phyloP scores from a whole-genome alignment of 495 filamentous ascomycete species.

The Penicillium coffeae region DNA sequence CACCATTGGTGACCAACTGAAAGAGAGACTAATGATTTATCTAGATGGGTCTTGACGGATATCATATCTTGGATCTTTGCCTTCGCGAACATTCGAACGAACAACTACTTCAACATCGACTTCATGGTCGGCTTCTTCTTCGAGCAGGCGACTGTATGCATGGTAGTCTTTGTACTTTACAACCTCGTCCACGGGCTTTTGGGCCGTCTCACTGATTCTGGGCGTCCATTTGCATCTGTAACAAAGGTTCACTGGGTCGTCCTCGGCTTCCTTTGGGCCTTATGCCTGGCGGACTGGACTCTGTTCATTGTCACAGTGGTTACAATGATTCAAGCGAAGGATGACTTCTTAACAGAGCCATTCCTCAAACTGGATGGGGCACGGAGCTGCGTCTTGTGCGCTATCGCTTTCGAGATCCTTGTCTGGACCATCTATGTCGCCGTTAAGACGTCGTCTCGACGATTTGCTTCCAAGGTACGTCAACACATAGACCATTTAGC shows the following conservation, averaged over 20 bases:
- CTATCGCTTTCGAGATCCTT: slow-evolving; percentile 21
- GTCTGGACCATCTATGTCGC: slow-evolving; percentile 16
- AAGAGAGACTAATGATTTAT: neutral
- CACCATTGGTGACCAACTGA: neutral
- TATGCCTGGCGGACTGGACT: slow-evolving; percentile 15
- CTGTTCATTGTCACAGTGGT: slow-evolving; percentile 14
- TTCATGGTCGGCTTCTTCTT: slow-evolving; percentile 24
- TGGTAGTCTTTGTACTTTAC: slow-evolving; percentile 23
- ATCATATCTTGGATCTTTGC: slow-evolving; percentile 13
- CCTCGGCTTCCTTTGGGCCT: slow-evolving; percentile 7
- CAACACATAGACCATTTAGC: neutral
- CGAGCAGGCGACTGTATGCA: slow-evolving; percentile 1
- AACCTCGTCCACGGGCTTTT: slow-evolving; percentile 17
- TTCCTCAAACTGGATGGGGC: slow-evolving; percentile 10
- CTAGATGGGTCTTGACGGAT: slow-evolving; percentile 1
- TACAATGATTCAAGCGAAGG: neutral
- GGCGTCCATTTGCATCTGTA: slow-evolving; percentile 14
- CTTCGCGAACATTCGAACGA: slow-evolving; percentile 15
- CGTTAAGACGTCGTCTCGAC: slow-evolving; percentile 17
- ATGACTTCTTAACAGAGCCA: neutral
- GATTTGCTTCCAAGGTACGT: slow-evolving; percentile 21
- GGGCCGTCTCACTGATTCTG: slow-evolving; percentile 14
- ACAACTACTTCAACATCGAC: slow-evolving; percentile 18
- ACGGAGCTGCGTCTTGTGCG: slow-evolving; percentile 11
- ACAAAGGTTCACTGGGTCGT: slow-evolving; percentile 17